Base-by-base conservation (phyloP, 441 rosid species). In the Metrosideros polymorpha region DNA sequence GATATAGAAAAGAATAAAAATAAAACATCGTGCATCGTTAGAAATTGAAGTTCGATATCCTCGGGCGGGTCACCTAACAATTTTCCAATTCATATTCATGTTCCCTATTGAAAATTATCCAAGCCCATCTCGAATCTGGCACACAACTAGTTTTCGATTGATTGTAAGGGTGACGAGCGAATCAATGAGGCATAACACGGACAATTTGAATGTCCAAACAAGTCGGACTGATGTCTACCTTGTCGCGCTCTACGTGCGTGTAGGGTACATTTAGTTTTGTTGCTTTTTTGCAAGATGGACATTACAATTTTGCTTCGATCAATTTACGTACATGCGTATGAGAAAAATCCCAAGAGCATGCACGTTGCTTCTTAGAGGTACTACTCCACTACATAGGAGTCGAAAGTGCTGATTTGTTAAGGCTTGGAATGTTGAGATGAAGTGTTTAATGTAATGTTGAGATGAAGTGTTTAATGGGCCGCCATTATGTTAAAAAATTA, bases 311-410 rank as follows among this genome's bases (percentile, higher is more conserved):
- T 59, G 5, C 22, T 3, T 7, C 71, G 1, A 29, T 29, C 22
- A 29, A 29, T 29, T 59, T 6, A 0, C 71, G 3, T 15, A 39
- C 22, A 3, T 1, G 4, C 71, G 0, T 2, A 2, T 1, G 7
- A 56, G 2, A n/a, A 56, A 17, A 56, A 56, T 14, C 63, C 32
- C 1, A 2, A 56, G 7, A n/a, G 63, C 32, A n/a, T 5, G 63
- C 63, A n/a, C 7, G 12, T 7, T n/a, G 63, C 30, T 56, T 56
- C 30, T 27, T 6, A 3, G 29, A 56, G 14, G 12, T 13, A 56
- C 2, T 12, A 12, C 32, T 56, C 30, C 17, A 0, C 0, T 12
- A 29, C 63, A 27, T 56, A 27, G 63, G 32, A 0, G n/a, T 27
- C 12, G n/a, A 12, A 56, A 56, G 7, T 6, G 15, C 61, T 27